Base-by-base conservation (phyloP, 176 grass and related monocot species). In the Lolium perenne region DNA sequence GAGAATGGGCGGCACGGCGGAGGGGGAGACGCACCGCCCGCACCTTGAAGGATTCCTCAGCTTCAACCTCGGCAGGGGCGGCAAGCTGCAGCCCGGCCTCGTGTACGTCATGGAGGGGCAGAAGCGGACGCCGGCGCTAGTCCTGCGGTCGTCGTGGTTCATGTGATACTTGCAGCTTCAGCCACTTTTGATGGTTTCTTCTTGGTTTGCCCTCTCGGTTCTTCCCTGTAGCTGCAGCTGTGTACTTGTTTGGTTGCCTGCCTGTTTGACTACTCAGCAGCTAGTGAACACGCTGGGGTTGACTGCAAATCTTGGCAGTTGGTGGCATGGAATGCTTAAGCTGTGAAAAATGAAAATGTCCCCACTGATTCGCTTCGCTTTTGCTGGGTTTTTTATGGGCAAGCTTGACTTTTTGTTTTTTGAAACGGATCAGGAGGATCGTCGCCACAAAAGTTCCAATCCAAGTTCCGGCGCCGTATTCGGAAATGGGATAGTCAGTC, bases 1-100 rank as follows among this genome's bases (percentile, higher is more conserved):
- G 63, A 79, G 86, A 76, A 51, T 91, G 63, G 93, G 93, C 76
- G 88, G 93, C 78, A 77, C 60, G 20, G 47, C 63, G n/a, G 86
- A 67, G 38, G 78, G 65, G 62, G 74, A 62, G 18, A 77, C 15
- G 47, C 89, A 90, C 57, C 22, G 4, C 18, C 41, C 80, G 14
- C 81, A 88, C 35, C 46, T 98, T 29, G 93, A 92, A 81, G 89
- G 90, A 2, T 98, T 94, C 76, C 83, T 98, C 79, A 94, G 89
- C 85, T 89, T 98, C 83, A 73, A 89, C 80, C 78, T 98, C 15
- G 93, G 93, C 41, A 90, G 88, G 68, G 94, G 88, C 5, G 91
- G 84, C 17, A 98, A 76, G 56, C 21, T 98, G 75, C 93, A 98
- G 87, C 91, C 96, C 11, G 91, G 89, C 32, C 48, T 93, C 61